A percentile compares a stretch with the other conserved stretches of the same genome.
Evolutionary conservation across 1,284 basidiomycete species (phyloP).

Genomic region (Pseudozyma pruni): DNA sequence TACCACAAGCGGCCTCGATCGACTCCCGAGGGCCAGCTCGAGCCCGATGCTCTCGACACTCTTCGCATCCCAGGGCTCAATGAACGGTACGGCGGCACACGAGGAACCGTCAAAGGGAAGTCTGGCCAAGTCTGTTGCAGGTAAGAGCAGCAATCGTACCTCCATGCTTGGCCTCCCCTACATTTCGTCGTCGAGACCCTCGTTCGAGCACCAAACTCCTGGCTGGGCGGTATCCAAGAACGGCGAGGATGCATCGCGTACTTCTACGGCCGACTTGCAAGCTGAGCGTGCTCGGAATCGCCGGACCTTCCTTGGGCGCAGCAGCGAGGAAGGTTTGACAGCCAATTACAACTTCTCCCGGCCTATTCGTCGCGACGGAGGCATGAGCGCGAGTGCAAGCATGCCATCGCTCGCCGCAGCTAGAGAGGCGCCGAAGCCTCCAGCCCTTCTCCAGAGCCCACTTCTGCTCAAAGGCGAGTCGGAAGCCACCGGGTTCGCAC

Average conservation of each 20-base stretch:
- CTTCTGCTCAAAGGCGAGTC: conserved; percentile 36
- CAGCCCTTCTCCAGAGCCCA: conserved; percentile 25
- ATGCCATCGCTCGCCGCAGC: conserved; percentile 19
- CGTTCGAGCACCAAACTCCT: conserved; percentile 28
- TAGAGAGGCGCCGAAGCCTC: conserved; percentile 13
- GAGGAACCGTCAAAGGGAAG: conserved; percentile 15
- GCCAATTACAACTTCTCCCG: conserved; percentile 33
- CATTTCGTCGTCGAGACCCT: conserved; percentile 24
- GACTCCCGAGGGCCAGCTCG: conserved; percentile 17
- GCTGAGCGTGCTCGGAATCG: conserved; percentile 22
- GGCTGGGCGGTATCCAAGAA: conserved; percentile 23
- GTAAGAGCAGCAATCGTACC: conserved; percentile 7
- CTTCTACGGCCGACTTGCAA: conserved; percentile 6
- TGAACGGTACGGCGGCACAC: background rate
- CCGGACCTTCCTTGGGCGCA: conserved; percentile 22
- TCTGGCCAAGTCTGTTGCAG: conserved; percentile 8
- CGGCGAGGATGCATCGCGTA: conserved; percentile 5
- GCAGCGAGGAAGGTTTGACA: conserved; percentile 14
- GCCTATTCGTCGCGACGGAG: conserved; percentile 23
- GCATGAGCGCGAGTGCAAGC: conserved; percentile 8
- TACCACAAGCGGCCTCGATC: background rate
- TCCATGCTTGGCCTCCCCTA: conserved; percentile 29
- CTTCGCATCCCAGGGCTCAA: conserved; percentile 14
- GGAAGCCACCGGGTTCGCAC: conserved; percentile 23
- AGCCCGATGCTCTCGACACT: conserved; percentile 31